Evolutionary conservation across 306 rosid species (phyloP).

Genomic region (Lithocarpus polystachyus): DNA sequence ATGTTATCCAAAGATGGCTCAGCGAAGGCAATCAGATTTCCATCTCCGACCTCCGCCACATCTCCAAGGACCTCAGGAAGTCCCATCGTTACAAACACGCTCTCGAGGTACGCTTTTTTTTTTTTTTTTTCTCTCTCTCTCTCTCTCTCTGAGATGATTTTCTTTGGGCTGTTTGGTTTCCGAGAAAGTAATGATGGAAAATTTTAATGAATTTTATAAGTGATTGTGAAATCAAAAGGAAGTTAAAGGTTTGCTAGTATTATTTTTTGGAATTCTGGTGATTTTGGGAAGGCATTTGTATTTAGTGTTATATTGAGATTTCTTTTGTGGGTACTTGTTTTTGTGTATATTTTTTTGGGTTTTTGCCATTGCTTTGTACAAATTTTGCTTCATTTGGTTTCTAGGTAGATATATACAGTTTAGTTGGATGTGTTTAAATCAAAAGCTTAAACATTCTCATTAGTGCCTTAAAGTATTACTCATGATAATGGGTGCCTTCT

Average conservation of each 20-base stretch:
- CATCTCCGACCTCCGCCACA: constrained; percentile 61
- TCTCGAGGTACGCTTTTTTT: constrained; percentile 59
- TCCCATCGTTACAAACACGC: constrained; percentile 90
- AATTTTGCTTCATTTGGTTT: background rate
- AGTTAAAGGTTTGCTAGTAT: background rate
- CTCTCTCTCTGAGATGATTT: background rate
- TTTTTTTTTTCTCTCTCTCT: background rate
- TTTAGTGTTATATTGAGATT: background rate
- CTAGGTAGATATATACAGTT: background rate
- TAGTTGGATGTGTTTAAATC: background rate
- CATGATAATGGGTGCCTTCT: too few species aligned
- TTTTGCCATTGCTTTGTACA: background rate
- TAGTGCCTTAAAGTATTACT: too few species aligned
- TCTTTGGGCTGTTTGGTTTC: background rate
- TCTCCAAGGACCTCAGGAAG: constrained; percentile 75
- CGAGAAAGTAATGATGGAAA: constrained; percentile 4
- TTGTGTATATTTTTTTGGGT: background rate
- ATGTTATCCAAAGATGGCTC: constrained; percentile 73
- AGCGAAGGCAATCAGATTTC: constrained; percentile 65
- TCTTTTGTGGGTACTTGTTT: background rate
- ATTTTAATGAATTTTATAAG: background rate
- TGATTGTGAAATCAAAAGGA: too few species aligned
- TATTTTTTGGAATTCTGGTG: background rate
- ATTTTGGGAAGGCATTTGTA: background rate
- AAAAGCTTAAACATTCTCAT: background rate